These are phyloP conservation scores for Apiospora malaysiana DNA, from an alignment of 2,329 filamentous ascomycete species.

Conservation along the genomic window DNA sequence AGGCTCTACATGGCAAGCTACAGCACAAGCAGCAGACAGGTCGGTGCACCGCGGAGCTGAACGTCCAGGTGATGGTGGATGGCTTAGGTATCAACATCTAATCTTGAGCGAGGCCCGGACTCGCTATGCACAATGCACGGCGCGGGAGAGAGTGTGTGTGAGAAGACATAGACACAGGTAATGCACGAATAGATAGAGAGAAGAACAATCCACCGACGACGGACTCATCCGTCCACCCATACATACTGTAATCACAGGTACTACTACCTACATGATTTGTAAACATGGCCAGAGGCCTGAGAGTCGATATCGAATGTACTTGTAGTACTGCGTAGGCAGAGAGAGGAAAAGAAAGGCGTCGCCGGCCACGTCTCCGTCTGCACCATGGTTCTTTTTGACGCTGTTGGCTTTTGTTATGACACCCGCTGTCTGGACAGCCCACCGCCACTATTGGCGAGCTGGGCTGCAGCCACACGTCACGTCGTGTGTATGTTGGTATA, in stretches of 20 bases:
- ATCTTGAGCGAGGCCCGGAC: neutral
- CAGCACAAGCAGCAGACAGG: neutral
- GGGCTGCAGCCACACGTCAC: constrained; percentile 9
- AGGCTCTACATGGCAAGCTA: neutral
- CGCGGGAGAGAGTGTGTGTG: neutral
- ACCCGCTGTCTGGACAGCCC: neutral
- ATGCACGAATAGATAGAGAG: neutral
- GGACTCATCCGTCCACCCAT: neutral
- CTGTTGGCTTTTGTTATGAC: neutral
- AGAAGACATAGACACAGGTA: no score
- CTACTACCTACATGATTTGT: neutral
- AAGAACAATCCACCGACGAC: neutral
- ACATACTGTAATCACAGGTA: neutral
- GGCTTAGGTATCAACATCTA: neutral
- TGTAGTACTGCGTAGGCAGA: no score
- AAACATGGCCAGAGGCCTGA: neutral
- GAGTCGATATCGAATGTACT: neutral
- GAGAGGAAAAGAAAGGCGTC: neutral
- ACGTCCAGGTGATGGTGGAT: neutral
- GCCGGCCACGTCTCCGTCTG: constrained; percentile 5
- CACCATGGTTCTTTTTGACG: neutral
- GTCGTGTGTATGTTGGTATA: no score
- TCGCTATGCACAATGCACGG: constrained; percentile 10
- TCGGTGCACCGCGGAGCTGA: constrained; percentile 1
- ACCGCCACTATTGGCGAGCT: constrained; percentile 7